Conservation (phyloP, 169 alveolate genomes). For the Eimeria zaria region DNA sequence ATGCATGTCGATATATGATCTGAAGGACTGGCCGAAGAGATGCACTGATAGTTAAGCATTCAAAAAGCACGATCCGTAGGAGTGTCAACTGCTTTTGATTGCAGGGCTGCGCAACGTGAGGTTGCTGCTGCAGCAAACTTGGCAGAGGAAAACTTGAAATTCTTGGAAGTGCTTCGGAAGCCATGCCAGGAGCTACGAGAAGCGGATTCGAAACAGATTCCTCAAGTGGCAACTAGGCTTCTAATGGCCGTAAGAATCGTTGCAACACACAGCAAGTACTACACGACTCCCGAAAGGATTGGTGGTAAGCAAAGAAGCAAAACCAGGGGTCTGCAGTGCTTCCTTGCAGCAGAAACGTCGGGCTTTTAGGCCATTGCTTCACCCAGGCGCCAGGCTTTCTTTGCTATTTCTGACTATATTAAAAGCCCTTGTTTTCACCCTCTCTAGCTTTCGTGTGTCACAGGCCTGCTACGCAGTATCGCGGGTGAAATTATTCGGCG, state of each 20-base stretch:
- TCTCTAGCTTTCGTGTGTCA: slow-evolving; percentile 20
- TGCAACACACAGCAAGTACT: slow-evolving; percentile 93
- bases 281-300: slow-evolving; percentile 94
- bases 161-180: slow-evolving; percentile 92
- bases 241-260: slow-evolving; percentile 95
- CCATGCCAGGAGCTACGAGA: slow-evolving; percentile 94
- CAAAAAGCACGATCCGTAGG: not conserved
- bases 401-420: too few relatives aligned
- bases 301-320: slow-evolving; percentile 75
- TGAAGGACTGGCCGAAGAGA: not conserved
- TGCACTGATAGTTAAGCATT: not conserved
- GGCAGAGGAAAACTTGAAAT: slow-evolving; percentile 94
- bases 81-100: not conserved
- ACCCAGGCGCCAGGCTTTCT: not conserved
- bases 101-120: slow-evolving; percentile 91
- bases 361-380: not conserved
- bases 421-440: not conserved
- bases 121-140: slow-evolving; percentile 93
- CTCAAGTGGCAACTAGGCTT: slow-evolving; percentile 93
- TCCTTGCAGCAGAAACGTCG: not conserved
- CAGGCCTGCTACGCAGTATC: slow-evolving; percentile 95
- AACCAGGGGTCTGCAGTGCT: not conserved
- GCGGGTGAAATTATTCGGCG: slow-evolving; percentile 95
- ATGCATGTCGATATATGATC: not conserved
- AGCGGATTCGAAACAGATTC: slow-evolving; percentile 94